Conservation (phyloP, 2,329 filamentous ascomycete species). For the Aspergillus ibericus region DNA sequence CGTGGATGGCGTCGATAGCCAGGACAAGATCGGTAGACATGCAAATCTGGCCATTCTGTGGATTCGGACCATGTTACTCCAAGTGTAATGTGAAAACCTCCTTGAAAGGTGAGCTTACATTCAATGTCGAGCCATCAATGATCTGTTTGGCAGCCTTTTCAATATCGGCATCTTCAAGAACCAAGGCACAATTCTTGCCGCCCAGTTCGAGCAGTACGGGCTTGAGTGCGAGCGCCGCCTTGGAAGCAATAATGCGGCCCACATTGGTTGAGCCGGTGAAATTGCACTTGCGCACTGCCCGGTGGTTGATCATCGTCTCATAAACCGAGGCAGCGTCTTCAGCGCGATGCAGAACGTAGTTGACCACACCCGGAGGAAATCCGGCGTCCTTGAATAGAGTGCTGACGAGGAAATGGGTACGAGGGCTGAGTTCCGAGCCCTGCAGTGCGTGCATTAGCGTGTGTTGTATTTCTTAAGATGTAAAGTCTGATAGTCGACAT, state of each 20-base stretch:
- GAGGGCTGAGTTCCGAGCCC: conserved; percentile 36
- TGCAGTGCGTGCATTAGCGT: no score
- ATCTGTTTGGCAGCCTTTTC: conserved; percentile 37
- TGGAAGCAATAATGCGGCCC: conserved; percentile 42
- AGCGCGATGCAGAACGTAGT: conserved; percentile 36
- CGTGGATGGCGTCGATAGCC: background rate
- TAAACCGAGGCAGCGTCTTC: conserved; percentile 36
- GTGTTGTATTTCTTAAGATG: no score
- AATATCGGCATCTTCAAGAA: conserved; percentile 48
- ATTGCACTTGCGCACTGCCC: conserved; percentile 42
- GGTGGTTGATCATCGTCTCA: conserved; percentile 38
- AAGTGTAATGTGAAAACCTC: no score
- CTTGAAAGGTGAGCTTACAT: conserved; percentile 20
- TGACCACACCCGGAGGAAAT: conserved; percentile 43
- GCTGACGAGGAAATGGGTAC: conserved; percentile 33
- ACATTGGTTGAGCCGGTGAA: conserved; percentile 49
- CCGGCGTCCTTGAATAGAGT: conserved; percentile 44
- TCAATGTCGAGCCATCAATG: conserved; percentile 30
- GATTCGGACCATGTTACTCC: no score
- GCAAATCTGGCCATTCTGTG: conserved; percentile 68
- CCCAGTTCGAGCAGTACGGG: conserved; percentile 50
- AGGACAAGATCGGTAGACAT: conserved; percentile 75
- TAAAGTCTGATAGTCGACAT: no score
- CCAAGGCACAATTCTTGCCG: conserved; percentile 47
- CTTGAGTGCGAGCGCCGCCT: conserved; percentile 44